Conservation (phyloP, 129 eudicot genomes). For the Tagetes erecta region DNA sequence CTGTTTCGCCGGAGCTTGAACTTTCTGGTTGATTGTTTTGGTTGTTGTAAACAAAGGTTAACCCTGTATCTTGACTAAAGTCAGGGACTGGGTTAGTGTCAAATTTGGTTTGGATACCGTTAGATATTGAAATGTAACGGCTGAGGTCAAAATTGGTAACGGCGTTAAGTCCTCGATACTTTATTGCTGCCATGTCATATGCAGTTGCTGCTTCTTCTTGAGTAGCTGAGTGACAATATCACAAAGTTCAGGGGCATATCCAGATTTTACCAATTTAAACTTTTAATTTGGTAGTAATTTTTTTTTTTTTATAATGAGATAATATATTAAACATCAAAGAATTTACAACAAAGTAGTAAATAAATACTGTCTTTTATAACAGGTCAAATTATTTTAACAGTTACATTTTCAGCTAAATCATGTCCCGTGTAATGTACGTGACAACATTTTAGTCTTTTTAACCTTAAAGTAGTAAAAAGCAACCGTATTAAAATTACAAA, state of each 20-base stretch:
- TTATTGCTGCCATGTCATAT: slow-evolving; percentile 89
- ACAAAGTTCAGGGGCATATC: slow-evolving; percentile 26
- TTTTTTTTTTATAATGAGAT: too few relatives aligned
- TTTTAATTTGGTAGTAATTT: background rate
- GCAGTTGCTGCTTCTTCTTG: slow-evolving; percentile 98
- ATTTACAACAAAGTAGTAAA: too few relatives aligned
- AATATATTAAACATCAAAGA: too few relatives aligned
- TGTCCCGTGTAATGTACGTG: too few relatives aligned
- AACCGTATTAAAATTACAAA: too few relatives aligned
- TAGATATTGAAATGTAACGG: slow-evolving; percentile 53
- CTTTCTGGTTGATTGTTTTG: slow-evolving; percentile 40
- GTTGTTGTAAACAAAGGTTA: slow-evolving; percentile 29
- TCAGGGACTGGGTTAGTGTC: slow-evolving; percentile 20
- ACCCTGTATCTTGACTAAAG: slow-evolving; percentile 40
- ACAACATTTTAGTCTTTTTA: too few relatives aligned
- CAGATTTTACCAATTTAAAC: background rate
- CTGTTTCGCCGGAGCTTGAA: slow-evolving; percentile 48
- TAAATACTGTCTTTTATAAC: too few relatives aligned
- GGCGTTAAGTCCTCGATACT: slow-evolving; percentile 85
- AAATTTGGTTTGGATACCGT: slow-evolving; percentile 31
- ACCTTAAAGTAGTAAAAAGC: too few relatives aligned
- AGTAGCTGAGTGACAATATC: slow-evolving; percentile 50
- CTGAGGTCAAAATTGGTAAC: slow-evolving; percentile 94
- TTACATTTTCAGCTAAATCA: too few relatives aligned
- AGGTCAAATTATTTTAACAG: too few relatives aligned